phyloP scores from a whole-genome alignment of 2,329 filamentous ascomycete species.

The Neopestalotiopsis sp. region DNA sequence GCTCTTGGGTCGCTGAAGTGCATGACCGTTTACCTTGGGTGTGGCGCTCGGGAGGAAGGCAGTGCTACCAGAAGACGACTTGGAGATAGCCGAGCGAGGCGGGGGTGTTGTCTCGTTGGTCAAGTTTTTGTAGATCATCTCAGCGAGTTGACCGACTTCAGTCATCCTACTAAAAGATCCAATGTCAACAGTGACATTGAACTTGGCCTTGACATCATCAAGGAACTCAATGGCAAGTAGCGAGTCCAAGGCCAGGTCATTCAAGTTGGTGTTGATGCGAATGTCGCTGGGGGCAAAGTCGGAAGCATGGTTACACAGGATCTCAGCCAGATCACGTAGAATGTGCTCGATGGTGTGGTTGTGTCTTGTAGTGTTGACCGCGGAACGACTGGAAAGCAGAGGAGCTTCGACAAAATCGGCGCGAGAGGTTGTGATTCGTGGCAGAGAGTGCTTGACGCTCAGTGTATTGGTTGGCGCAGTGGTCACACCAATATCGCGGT shows the following conservation, averaged over 20 bases:
- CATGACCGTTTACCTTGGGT: not conserved
- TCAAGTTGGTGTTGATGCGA: not conserved
- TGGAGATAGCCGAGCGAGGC: not conserved
- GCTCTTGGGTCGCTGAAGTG: not conserved
- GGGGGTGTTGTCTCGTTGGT: not conserved
- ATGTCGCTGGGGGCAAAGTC: not conserved
- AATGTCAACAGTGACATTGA: conserved; percentile 23
- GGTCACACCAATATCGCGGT: not conserved
- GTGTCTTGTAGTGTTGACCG: not conserved
- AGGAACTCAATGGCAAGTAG: conserved; percentile 21
- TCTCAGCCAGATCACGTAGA: not conserved
- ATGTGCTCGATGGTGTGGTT: not conserved
- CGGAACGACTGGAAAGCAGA: not conserved
- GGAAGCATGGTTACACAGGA: not conserved
- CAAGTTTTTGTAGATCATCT: conserved; percentile 5
- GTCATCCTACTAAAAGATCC: conserved; percentile 21
- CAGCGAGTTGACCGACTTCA: conserved; percentile 20
- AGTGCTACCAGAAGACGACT: not conserved
- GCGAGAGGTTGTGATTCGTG: not conserved
- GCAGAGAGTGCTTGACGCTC: not conserved
- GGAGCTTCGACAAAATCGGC: not conserved
- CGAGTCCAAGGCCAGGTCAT: not conserved
- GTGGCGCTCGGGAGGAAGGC: not conserved
- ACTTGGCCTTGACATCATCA: conserved; percentile 19
- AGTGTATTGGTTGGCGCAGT: not conserved